Evolutionary conservation across 495 filamentous ascomycete genomes (phyloP).

Genomic region (Lasiosphaeria miniovina): DNA sequence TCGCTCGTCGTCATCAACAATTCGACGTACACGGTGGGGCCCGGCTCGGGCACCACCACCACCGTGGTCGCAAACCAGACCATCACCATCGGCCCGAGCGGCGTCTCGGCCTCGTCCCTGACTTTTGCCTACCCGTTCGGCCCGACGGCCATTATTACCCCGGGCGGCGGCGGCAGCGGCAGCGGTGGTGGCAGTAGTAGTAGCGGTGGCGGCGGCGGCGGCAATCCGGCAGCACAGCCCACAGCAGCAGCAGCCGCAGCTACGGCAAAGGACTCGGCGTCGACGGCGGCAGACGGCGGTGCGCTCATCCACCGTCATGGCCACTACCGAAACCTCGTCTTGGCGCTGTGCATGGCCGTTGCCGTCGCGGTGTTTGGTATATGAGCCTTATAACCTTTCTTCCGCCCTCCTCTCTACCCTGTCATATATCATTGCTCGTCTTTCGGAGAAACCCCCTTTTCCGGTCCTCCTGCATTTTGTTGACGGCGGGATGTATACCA

Average conservation of each 20-base stretch:
- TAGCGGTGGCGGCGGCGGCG: background rate
- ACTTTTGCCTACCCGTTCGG: conserved; percentile 44
- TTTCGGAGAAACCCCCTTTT: too few species aligned
- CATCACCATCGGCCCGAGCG: conserved; percentile 45
- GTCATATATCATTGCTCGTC: too few species aligned
- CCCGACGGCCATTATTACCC: conserved; percentile 38
- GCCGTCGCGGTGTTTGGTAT: background rate
- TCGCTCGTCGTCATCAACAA: conserved; percentile 49
- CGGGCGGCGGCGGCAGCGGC: conserved; percentile 15
- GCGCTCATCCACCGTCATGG: too few species aligned
- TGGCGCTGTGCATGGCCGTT: conserved; percentile 4
- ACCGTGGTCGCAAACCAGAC: conserved; percentile 42
- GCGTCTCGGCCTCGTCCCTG: conserved; percentile 42
- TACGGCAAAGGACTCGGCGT: too few species aligned
- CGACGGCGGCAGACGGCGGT: too few species aligned
- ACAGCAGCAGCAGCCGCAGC: too few species aligned
- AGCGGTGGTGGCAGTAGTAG: conserved; percentile 3
- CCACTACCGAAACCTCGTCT: background rate
- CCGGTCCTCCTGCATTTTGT: too few species aligned
- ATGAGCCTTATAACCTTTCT: background rate
- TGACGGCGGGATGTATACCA: too few species aligned
- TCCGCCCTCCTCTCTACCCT: background rate
- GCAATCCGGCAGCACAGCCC: background rate
- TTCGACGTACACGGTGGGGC: conserved; percentile 43
- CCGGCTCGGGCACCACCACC: conserved; percentile 31